A percentile compares a stretch with the other conserved stretches of the same genome.
Conservation (phyloP, 1,284 basidiomycete species). For the Rhizoctonia solani region DNA sequence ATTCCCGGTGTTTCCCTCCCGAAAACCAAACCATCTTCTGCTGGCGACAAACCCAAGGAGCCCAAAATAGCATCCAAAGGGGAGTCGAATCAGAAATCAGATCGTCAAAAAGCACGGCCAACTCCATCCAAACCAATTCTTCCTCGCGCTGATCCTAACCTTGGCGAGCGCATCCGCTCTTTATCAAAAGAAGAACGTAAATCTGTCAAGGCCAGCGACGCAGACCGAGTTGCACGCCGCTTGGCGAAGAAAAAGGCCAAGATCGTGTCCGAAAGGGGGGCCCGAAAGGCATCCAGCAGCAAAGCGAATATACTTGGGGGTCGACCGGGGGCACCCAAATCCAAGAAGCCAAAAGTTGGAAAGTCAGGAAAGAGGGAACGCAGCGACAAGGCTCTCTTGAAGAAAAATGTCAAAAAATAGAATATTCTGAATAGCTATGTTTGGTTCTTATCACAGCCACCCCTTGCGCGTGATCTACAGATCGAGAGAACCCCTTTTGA, state of each 20-base stretch:
- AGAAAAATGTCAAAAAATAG: slow-evolving; percentile 63
- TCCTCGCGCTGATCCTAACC: slow-evolving; percentile 77
- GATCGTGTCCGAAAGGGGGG: slow-evolving; percentile 53
- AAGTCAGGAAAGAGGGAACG: slow-evolving; percentile 51
- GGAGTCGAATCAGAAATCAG: slow-evolving; percentile 47
- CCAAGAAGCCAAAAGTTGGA: slow-evolving; percentile 38
- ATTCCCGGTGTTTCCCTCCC: slow-evolving; percentile 43
- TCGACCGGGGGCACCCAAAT: slow-evolving; percentile 45
- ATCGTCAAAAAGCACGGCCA: slow-evolving; percentile 36
- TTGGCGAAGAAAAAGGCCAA: slow-evolving; percentile 85
- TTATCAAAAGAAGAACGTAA: slow-evolving; percentile 88
- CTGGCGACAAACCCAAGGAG: slow-evolving; percentile 4
- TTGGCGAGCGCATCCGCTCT: slow-evolving; percentile 75
- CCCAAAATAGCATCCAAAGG: slow-evolving; percentile 37
- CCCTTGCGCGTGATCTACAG: too few relatives aligned
- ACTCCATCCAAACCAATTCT: slow-evolving; percentile 35
- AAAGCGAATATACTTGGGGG: slow-evolving; percentile 55
- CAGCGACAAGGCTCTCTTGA: slow-evolving; percentile 60
- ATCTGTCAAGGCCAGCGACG: slow-evolving; percentile 73
- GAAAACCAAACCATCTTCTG: slow-evolving; percentile 30
- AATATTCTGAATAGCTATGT: background rate
- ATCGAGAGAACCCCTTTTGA: too few relatives aligned
- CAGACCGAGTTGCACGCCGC: slow-evolving; percentile 77
- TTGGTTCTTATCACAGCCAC: background rate
- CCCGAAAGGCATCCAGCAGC: slow-evolving; percentile 38